phyloP scores from a whole-genome alignment of 1,139 yeast species.

The Blastobotrys persicus region DNA sequence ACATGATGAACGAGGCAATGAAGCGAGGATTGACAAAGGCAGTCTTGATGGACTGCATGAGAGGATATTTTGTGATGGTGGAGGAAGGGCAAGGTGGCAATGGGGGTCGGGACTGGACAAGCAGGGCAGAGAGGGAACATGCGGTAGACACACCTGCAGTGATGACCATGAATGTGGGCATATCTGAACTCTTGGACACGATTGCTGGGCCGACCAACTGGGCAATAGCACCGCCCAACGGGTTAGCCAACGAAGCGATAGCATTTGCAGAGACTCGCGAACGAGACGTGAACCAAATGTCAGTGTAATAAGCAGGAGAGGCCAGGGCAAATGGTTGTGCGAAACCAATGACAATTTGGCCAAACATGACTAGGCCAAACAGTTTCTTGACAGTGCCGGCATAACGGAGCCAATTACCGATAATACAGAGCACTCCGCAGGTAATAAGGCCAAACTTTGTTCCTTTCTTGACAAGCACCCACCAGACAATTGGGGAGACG shows the following conservation, averaged over 20 bases:
- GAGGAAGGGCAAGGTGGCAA: conserved; percentile 38
- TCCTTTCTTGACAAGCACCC: conserved; percentile 25
- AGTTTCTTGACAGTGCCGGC: conserved; percentile 31
- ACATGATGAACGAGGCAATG: conserved; percentile 29
- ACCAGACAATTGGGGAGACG: conserved; percentile 33
- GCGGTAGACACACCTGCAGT: conserved; percentile 34
- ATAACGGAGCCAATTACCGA: conserved; percentile 37
- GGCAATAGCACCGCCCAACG: conserved; percentile 42
- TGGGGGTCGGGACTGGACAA: conserved; percentile 32
- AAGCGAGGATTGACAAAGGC: conserved; percentile 26
- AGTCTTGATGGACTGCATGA: conserved; percentile 27
- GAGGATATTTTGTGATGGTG: conserved; percentile 29
- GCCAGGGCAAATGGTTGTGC: conserved; percentile 40
- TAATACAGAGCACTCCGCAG: conserved; percentile 30
- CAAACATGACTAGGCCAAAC: conserved; percentile 36
- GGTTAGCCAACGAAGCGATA: conserved; percentile 38
- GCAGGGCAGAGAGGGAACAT: conserved; percentile 25
- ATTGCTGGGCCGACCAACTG: conserved; percentile 38
- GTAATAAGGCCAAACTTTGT: conserved; percentile 29
- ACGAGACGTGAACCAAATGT: conserved; percentile 37
- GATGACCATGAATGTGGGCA: conserved; percentile 32
- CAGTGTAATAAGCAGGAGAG: conserved; percentile 37
- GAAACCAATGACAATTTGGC: conserved; percentile 39
- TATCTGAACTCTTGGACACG: conserved; percentile 28
- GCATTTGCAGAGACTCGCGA: conserved; percentile 40